A percentile compares a stretch with the other conserved stretches of the same genome.
Evolutionary conservation across 1,139 yeast genomes (phyloP).

Genomic region (Protomyces gravidus): DNA sequence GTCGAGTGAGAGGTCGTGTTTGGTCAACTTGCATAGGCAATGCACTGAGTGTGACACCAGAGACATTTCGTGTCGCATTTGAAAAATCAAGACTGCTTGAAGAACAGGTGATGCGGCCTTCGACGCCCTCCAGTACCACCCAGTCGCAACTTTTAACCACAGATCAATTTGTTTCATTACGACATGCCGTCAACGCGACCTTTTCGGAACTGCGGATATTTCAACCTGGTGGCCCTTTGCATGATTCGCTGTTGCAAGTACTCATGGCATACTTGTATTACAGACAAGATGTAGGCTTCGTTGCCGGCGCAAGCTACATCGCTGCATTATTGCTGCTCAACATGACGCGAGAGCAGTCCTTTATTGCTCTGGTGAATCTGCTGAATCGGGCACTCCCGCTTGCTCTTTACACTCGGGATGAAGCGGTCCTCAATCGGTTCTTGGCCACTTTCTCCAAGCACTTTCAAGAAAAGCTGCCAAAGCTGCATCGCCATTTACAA

Average conservation of each 20-base stretch:
- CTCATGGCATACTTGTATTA: conserved; percentile 41
- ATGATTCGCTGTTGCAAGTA: conserved; percentile 40
- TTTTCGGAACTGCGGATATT: conserved; percentile 50
- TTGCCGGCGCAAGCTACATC: conserved; percentile 37
- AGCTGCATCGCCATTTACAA: conserved; percentile 51
- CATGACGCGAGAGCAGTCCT: conserved; percentile 44
- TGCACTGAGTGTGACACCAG: conserved; percentile 36
- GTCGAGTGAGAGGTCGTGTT: conserved; percentile 47
- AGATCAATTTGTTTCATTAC: conserved; percentile 5
- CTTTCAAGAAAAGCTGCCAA: conserved; percentile 47
- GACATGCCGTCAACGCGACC: conserved; percentile 40
- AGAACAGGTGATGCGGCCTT: conserved; percentile 13
- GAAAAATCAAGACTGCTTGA: conserved; percentile 35
- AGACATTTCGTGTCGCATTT: conserved; percentile 35
- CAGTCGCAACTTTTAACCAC: conserved; percentile 5
- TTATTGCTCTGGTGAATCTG: conserved; percentile 48
- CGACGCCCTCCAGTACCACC: conserved; percentile 1
- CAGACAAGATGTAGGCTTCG: conserved; percentile 37
- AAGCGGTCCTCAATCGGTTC: conserved; percentile 39
- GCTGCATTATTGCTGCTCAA: conserved; percentile 47
- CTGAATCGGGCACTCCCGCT: conserved; percentile 42
- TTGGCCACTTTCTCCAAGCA: conserved; percentile 49
- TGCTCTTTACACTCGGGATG: conserved; percentile 40
- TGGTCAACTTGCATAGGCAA: conserved; percentile 50
- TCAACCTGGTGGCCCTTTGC: conserved; percentile 41